Percentiles rank a stretch among this genome's conserved stretches.
Conservation (phyloP, 148 eudicot species). For the Cornus suecica region DNA sequence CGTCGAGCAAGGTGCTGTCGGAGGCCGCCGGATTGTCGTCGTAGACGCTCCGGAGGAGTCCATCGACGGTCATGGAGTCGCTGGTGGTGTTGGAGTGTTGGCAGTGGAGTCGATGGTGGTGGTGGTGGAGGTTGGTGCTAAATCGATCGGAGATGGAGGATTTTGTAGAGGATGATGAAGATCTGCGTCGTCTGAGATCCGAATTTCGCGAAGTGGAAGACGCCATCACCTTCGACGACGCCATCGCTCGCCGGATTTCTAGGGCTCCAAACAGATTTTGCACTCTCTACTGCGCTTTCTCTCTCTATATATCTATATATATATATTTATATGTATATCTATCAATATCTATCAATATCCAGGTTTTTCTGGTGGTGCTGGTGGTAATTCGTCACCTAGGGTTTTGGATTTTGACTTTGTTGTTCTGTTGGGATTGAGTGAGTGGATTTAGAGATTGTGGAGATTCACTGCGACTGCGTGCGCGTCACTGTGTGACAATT, state of each 20-base stretch:
- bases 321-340: too few species aligned
- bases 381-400: neutral
- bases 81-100: neutral
- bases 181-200: constrained; percentile 35
- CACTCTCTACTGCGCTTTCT: neutral
- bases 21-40: constrained; percentile 9
- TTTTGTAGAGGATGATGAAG: constrained; percentile 13
- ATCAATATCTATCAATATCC: too few species aligned
- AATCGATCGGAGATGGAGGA: constrained; percentile 30
- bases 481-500: neutral
- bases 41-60: constrained; percentile 20
- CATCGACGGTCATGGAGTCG: constrained; percentile 26
- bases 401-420: neutral
- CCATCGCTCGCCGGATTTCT: constrained; percentile 26
- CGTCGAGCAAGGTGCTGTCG: constrained; percentile 22
- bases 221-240: constrained; percentile 56
- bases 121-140: constrained; percentile 5
- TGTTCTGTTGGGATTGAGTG: neutral
- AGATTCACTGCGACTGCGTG: neutral
- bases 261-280: constrained; percentile 8
- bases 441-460: neutral
- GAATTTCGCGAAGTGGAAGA: constrained; percentile 37
- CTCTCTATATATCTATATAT: neutral
- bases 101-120: neutral
- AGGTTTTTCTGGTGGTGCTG: neutral